Base-by-base conservation (phyloP, 2,329 filamentous ascomycete species). In the Knufia petricola region DNA sequence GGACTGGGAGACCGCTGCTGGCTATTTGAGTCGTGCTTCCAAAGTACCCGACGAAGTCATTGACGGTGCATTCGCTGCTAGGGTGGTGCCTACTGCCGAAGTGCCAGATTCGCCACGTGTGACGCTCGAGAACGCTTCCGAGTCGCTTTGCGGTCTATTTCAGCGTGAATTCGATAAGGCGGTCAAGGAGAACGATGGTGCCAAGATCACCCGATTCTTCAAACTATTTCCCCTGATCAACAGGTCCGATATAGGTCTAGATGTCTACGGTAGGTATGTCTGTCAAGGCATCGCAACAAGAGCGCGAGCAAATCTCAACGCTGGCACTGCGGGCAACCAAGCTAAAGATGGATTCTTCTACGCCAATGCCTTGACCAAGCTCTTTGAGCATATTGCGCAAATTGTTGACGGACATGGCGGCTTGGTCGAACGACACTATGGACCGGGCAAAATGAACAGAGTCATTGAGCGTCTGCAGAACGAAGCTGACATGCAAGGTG, bases 361-460 rank as follows among this genome's bases (percentile, higher is more conserved):
- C 63, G 89, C 85, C 36, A 90, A 85, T 65, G 84, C 87, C 1
- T 71, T 98, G 54, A 95, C 89, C 3, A 89, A 87, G 62, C 69
- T 98, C 40, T 98, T 98, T 63, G 90, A 96, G 66, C 90, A 98
- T 66, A 95, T 98, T 64, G 90, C 92, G 1, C 87, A 94, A 63
- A 95, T 98, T 55, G 82, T 98, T 19, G 90, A 96, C 60, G 83
- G 85, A 1, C 92, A 98, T 62, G 87, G 90, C 26, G 81, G 81
- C 1, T 74, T 98, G 7, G 90, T 98, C 1, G 89, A 96, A 69
- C 81, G 87, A 40, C 92, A 98, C 66, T 98, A 98, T 62, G 92
- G 92, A 1, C 69, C 77, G 13, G 87, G 90, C 31, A 92, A 88
- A 71, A 98, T 98, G 92, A 81, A 85, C 26, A 85, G 84, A 58